These are phyloP conservation scores for Hymenochaete sp. DNA, from an alignment of 1,284 basidiomycete species.

Conservation along the genomic window DNA sequence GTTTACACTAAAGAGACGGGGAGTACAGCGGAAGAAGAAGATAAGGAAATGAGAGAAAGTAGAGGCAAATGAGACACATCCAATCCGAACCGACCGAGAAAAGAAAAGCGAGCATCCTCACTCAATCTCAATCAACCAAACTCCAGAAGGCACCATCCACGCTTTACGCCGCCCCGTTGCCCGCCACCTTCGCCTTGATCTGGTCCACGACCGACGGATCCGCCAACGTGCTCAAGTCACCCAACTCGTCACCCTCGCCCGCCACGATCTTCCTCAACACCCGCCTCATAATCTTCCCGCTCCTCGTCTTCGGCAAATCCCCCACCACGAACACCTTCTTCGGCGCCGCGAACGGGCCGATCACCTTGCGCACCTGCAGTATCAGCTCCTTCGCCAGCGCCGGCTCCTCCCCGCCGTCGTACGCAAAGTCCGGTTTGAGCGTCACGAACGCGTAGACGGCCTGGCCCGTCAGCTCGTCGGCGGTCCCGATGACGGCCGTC, in stretches of 20 bases:
- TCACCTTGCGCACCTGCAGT: conserved; percentile 92
- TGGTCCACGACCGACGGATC: conserved; percentile 78
- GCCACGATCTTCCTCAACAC: conserved; percentile 94
- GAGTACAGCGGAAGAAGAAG: background rate
- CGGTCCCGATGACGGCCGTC: conserved; percentile 87
- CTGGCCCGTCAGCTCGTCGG: conserved; percentile 84
- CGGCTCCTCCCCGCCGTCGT: conserved; percentile 58
- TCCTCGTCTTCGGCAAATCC: conserved; percentile 93
- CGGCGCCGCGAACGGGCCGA: conserved; percentile 92
- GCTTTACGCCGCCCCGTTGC: background rate
- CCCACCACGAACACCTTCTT: conserved; percentile 84
- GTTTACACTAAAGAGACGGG: background rate
- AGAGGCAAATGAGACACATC: background rate
- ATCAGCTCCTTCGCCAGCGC: conserved; percentile 81
- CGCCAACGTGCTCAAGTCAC: conserved; percentile 85
- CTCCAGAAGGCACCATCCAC: background rate
- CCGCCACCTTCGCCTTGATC: conserved; percentile 69
- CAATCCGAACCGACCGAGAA: too few relatives aligned
- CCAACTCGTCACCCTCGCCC: conserved; percentile 88
- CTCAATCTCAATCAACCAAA: background rate
- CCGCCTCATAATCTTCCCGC: conserved; percentile 94
- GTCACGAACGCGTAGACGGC: conserved; percentile 84
- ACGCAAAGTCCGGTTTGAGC: conserved; percentile 80
- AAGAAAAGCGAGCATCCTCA: background rate
- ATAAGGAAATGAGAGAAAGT: background rate